Evolutionary conservation across 805 yeast species (phyloP), one percentile per base, ranked within the genome.

Genomic region (Isabelozyma pseudorhagii): DNA sequence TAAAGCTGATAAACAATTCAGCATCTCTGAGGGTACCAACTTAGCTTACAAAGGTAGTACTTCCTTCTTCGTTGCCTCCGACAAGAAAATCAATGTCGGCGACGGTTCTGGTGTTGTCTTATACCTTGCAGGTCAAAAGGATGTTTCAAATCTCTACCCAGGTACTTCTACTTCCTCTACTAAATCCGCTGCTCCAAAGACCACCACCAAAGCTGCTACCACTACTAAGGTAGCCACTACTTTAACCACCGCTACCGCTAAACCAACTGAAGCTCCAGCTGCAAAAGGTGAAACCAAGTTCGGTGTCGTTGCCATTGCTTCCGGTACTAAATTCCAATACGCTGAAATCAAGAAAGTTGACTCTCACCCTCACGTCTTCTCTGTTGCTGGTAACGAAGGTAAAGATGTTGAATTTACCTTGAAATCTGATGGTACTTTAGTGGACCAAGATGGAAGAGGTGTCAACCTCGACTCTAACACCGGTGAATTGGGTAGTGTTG

Each of bases 301-400:
- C 39, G 49, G 53, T 29, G 47, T 49, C 41, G 27, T 65, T 28
- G 57, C 64, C 39, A 58, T 57, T 41, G 55, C 51, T 46, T 58
- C 69, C 3, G 71, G 70, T 5, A 44, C 66, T 4, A 45, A 54
- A 18, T 59, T 67, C 54, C 67, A 67, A 46, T 51, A 62, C 54
- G 45, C 54, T 8, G 46, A 61, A 3, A 62, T 66, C 54, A 64
- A 56, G 49, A 66, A 66, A 52, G 71, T 63, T 13, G 56, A 51
- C 9, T 51, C 61, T 3, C 71, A 68, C 56, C 63, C 63, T 8
- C 70, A 64, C 45, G 72, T 67, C 3, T 68, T 68, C 51, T 53
- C 67, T 9, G 70, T 68, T 31, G 74, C 71, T 14, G 72, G 72
- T 7, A 17, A 44, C 29, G 63, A 62, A 17, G 74, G 72, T 15